Evolutionary conservation across 352 stramenopile genomes (phyloP), one percentile per base, ranked within the genome.

Genomic region (Globisporangium canariense): DNA sequence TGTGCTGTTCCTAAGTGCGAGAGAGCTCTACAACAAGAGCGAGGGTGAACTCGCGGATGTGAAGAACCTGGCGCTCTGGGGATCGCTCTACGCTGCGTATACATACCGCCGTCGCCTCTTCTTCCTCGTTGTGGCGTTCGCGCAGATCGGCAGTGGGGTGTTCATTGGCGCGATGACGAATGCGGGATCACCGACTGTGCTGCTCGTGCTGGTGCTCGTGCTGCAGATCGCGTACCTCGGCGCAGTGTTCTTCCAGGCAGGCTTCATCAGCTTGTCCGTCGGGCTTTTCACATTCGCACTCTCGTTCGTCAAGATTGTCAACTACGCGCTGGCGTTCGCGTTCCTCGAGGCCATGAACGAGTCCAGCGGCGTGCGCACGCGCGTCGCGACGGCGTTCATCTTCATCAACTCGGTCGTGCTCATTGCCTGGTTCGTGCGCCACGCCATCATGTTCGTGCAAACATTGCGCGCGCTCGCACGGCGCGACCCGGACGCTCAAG

Each of bases 81-180:
- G 81, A 0, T 76, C 71, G 11, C 72, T 91, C 14, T 93, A 90
- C 59, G 79, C 72, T 18, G 79, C 83, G 47, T 87, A 81, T 57
- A 76, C 66, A 40, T 88, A 89, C 66, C 69, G 65, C n/a, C 76
- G 69, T n/a, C 84, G 84, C 2, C 74, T 93, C 34, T 89, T 93
- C 62, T 88, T 89, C 62, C 62, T 88, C 10, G 67, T 88, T 22
- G 70, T 74, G 14, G 73, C 76, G 28, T 49, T 81, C 10, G 70
- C 88, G 13, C 81, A 92, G 68, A 74, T 89, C 47, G 49, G 66
- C 6, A 81, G 68, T 4, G 83, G 79, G 0, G 55, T 91, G 25
- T 64, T 86, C 20, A 81, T 93, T 32, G 84, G 81, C 32, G 67
- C 70, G 7, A 73, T 89, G 49, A 78, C 78, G 10, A 66, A 64